Evolutionary conservation across 1,139 yeast species (phyloP), one percentile per base, ranked within the genome.

Genomic region (Debaryomycetaceae sp.): DNA sequence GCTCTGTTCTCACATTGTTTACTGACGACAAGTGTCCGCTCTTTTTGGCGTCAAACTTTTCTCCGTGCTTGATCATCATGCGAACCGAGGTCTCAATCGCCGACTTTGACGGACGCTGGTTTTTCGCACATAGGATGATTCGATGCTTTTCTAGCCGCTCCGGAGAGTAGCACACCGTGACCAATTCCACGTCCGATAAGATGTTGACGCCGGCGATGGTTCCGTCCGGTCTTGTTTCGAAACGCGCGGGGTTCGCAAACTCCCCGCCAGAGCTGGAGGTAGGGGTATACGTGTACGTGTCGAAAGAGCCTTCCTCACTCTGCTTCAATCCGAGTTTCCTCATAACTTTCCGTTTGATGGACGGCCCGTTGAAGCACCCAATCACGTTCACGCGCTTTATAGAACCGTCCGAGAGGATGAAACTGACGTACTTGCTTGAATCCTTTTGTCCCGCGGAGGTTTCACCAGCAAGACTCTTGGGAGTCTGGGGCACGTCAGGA

Each of bases 331-430:
- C 77, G 28, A 80, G 51, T 41, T 74, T 72, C 41, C 74, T 72
- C 35, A 85, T 55, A 2, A 82, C 76, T 40, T 77, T 77, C 29
- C 75, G 62, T 49, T 82, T 83, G 30, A 85, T 80, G 10, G 86
- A 74, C 32, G 73, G 80, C 2, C 95, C 87, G 45, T 78, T 79
- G 49, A 75, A 78, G 46, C 94, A 82, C 1, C 87, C 93, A 10
- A 77, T 71, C 2, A 85, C 78, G 43, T 79, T 77, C 24, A 85
- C 77, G 30, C 71, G 65, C 41, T 77, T 77, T 5, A 76, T 65
- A n/a, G 78, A 64, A 1, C 96, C 96, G 49, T 77, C 81, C 30
- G 75, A 79, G 14, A 77, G 61, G 25, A 86, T 80, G 38, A 86
- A 78, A 2, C 79, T 76, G 25, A 77, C 70, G 27, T 42, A 55